Evolutionary conservation across 2,329 filamentous ascomycete genomes (phyloP), one percentile per base, ranked within the genome.

Genomic region (Waltergamsia citrina): DNA sequence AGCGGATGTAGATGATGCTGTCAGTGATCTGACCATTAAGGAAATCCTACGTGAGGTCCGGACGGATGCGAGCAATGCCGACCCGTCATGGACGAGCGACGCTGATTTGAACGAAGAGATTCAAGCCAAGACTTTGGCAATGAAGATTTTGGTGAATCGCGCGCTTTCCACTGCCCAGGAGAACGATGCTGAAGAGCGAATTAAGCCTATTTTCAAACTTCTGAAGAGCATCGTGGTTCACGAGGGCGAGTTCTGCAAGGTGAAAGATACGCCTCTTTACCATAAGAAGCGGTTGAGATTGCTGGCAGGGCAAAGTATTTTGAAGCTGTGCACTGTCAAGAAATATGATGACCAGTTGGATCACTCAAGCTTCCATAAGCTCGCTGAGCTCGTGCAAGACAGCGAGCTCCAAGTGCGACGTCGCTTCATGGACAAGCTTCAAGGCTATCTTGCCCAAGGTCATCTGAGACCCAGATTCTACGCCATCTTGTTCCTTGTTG

Each of bases 61-160:
- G 23, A 74, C 73, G 1, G 65, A 77, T n/a, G 69, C 74, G 4
- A 65, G 65, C 23, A 63, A 62, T 16, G 65, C 68, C 1, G 69
- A 77, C 37, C 73, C 73, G 12, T 66, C 68, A 5, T 90, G 85
- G 81, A 74, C 79, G 12, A 65, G 76, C 11, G 73, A 81, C 37
- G 69, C 73, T 10, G 69, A 75, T 22, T 61, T 86, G 42, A 84
- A 94, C 42, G 77, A 90, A 34, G 87, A 94, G 49, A 81, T 85
- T 12, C 72, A 80, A 39, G 81, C 87, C 15, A 95, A 96, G 57
- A 74, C 78, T 37, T 79, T 86, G 64, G 83, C 88, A 2, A 63
- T 96, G 31, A 90, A 82, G 52, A 81, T 87, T 12, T 67, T 96
- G 18, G 85, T 92, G 38, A 96, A 96, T 54, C 77, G 84, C 35